Conservation (phyloP, 2,329 filamentous ascomycete genomes). For the Whalleya microplaca region DNA sequence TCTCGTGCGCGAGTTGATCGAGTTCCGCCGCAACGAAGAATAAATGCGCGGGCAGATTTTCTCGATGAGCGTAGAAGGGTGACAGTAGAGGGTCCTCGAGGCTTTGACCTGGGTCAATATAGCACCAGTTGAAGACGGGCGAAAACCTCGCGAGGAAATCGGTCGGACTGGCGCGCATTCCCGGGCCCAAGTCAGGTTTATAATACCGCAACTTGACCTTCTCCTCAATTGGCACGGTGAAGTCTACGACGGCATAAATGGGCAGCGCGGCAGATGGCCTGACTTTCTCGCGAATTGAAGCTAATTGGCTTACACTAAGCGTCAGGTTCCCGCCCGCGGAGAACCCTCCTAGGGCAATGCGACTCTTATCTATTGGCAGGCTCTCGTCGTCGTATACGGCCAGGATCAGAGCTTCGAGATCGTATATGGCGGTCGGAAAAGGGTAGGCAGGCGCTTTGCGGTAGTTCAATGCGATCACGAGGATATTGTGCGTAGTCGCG, state of each 20-base stretch:
- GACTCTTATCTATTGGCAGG: conserved; percentile 45
- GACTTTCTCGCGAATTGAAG: conserved; percentile 40
- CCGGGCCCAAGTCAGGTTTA: conserved; percentile 36
- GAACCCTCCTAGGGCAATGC: conserved; percentile 48
- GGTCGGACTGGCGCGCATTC: conserved; percentile 27
- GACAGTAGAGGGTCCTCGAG: conserved; percentile 46
- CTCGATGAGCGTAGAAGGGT: conserved; percentile 38
- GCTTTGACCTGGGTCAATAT: conserved; percentile 41
- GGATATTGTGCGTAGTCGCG: conserved; percentile 41
- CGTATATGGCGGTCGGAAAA: conserved; percentile 46
- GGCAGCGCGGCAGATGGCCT: conserved; percentile 36
- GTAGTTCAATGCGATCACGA: conserved; percentile 51
- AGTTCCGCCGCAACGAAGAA: conserved; percentile 50
- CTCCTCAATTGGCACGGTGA: conserved; percentile 35
- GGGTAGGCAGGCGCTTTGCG: conserved; percentile 43
- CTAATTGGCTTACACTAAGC: conserved; percentile 43
- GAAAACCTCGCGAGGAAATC: conserved; percentile 37
- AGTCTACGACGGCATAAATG: conserved; percentile 48
- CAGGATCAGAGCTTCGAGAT: conserved; percentile 44
- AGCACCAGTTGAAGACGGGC: conserved; percentile 46
- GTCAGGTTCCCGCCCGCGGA: conserved; percentile 49
- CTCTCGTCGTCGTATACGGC: conserved; percentile 44
- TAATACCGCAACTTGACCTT: conserved; percentile 41
- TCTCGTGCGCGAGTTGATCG: conserved; percentile 50
- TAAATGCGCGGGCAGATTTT: conserved; percentile 44